Conservation (phyloP, 495 filamentous ascomycete genomes). For the Tirmania nivea region DNA sequence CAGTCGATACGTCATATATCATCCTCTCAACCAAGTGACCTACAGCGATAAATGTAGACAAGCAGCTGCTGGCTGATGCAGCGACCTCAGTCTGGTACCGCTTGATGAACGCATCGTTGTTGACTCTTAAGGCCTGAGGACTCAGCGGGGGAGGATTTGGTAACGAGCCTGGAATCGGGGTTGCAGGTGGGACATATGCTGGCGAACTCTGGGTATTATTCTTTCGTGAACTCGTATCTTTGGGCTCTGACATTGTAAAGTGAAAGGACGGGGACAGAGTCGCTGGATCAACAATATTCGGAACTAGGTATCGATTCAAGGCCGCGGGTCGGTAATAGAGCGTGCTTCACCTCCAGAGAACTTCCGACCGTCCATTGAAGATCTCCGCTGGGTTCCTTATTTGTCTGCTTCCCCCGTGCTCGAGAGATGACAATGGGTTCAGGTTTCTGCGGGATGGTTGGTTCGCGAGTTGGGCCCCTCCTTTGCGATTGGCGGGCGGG, state of each 20-base stretch:
- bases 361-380: neutral
- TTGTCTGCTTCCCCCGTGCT: no score
- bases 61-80: conserved; percentile 47
- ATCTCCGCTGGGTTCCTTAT: neutral
- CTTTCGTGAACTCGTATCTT: neutral
- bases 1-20: no score
- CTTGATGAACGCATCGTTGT: conserved; percentile 36
- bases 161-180: no score
- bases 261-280: neutral
- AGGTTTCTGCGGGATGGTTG: no score
- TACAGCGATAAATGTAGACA: conserved; percentile 49
- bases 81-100: conserved; percentile 60
- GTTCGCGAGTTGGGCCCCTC: no score
- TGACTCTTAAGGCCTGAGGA: neutral
- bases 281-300: neutral
- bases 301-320: neutral
- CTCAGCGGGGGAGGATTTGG: neutral
- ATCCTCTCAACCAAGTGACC: conserved; percentile 6
- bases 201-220: neutral
- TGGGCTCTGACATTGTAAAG: neutral
- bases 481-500: no score
- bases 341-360: neutral
- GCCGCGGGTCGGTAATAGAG: neutral
- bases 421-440: no score
- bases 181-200: neutral